Conservation (phyloP, 108 stramenopile species). For the Pseudonitzschia multiseries region DNA sequence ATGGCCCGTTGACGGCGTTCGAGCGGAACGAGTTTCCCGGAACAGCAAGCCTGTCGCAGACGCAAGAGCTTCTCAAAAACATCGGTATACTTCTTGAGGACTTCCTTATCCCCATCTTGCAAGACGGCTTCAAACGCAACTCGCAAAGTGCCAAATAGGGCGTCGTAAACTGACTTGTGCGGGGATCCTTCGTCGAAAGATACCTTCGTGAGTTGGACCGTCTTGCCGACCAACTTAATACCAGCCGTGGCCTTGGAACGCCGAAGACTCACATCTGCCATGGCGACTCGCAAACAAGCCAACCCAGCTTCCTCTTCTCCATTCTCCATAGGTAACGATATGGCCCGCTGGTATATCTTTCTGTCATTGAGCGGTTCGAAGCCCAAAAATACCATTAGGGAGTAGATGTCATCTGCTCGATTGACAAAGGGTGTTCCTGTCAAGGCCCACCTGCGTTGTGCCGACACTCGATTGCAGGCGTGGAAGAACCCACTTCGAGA, state of each 20-base stretch:
- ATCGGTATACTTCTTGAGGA: constrained; percentile 26
- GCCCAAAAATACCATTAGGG: constrained; percentile 38
- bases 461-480: constrained; percentile 31
- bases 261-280: constrained; percentile 56
- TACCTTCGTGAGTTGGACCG: constrained; percentile 39
- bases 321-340: constrained; percentile 52
- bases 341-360: constrained; percentile 50
- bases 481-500: constrained; percentile 29
- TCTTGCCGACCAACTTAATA: constrained; percentile 39
- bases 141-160: constrained; percentile 43
- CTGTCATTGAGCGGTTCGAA: constrained; percentile 48
- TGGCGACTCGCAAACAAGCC: constrained; percentile 47
- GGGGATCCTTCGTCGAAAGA: constrained; percentile 15
- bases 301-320: constrained; percentile 52
- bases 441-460: constrained; percentile 34
- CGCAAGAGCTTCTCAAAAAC: constrained; percentile 63
- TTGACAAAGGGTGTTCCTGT: constrained; percentile 62
- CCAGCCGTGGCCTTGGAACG: constrained; percentile 30
- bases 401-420: constrained; percentile 40
- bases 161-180: constrained; percentile 59
- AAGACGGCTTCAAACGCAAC: constrained; percentile 38
- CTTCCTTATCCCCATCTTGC: constrained; percentile 5
- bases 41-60: constrained; percentile 66
- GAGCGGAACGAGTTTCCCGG: constrained; percentile 31
- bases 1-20: constrained; percentile 32